Evolutionary conservation across 192 early-diverging fungal species (phyloP).

Genomic region (Backusella westeae): DNA sequence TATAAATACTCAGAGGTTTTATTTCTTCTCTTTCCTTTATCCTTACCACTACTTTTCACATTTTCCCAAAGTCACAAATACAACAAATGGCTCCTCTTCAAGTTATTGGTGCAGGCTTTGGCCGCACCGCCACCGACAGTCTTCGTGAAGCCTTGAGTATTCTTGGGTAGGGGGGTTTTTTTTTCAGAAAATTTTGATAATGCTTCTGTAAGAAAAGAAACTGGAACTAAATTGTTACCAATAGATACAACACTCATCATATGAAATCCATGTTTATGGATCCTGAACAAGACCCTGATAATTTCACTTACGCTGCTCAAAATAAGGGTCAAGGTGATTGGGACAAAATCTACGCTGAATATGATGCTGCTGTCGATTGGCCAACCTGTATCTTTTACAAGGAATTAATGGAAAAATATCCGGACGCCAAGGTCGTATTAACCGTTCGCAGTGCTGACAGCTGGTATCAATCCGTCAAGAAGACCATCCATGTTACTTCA

Average conservation of each 20-base stretch:
- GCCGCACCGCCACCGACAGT: conserved; percentile 24
- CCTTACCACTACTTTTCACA: too few species aligned
- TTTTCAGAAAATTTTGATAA: too few species aligned
- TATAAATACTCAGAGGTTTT: too few species aligned
- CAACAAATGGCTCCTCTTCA: neutral
- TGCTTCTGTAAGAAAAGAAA: neutral
- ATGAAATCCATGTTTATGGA: neutral
- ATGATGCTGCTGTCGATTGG: neutral
- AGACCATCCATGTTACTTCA: neutral
- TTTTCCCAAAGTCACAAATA: too few species aligned
- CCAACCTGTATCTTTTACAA: too few species aligned
- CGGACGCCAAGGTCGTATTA: conserved; percentile 6
- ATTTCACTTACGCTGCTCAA: neutral
- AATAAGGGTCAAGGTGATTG: conserved; percentile 6
- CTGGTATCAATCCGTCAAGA: conserved; percentile 18
- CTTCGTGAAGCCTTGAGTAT: conserved; percentile 15
- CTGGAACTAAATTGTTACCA: neutral
- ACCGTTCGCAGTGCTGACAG: conserved; percentile 12
- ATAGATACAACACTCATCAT: conserved; percentile 1
- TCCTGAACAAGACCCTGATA: neutral
- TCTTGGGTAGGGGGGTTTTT: conserved; percentile 9
- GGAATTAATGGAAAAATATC: too few species aligned
- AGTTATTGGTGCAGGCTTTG: conserved; percentile 22
- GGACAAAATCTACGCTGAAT: conserved; percentile 9
- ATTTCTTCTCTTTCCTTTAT: too few species aligned